These are phyloP conservation scores for Trichoderma sp. DNA, from an alignment of 2,329 filamentous ascomycete species.

Conservation along the genomic window DNA sequence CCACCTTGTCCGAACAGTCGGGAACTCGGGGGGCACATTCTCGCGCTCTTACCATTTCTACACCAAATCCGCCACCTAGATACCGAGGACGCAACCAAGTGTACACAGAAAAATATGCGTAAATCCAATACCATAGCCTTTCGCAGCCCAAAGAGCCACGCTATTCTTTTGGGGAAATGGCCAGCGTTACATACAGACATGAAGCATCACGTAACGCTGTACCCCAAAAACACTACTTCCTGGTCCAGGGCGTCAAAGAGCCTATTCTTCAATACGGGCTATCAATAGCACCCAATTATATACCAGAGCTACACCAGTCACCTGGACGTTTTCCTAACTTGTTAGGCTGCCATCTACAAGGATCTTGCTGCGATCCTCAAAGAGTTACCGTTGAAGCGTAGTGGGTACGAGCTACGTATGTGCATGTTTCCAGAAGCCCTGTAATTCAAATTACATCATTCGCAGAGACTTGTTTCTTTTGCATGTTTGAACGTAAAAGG, in stretches of 20 bases:
- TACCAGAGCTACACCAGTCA: neutral
- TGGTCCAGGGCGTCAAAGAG: neutral
- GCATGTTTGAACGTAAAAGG: neutral
- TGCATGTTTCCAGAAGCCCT: neutral
- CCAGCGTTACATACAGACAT: neutral
- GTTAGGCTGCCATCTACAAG: neutral
- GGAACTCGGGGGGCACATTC: neutral
- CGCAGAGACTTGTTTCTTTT: neutral
- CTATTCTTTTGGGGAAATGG: neutral
- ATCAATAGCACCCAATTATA: neutral
- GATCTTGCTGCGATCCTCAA: neutral
- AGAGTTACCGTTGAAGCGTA: neutral
- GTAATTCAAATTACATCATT: neutral
- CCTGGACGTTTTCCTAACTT: neutral
- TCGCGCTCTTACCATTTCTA: neutral
- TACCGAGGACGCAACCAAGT: neutral
- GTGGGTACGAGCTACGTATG: neutral
- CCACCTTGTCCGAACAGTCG: neutral
- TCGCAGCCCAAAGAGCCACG: neutral
- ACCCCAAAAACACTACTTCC: neutral
- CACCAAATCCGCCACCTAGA: neutral
- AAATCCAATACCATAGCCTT: neutral
- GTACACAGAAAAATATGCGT: neutral
- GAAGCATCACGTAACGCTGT: neutral
- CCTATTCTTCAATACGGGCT: neutral